Evolutionary conservation across 306 rosid genomes (phyloP).

Genomic region (Clitoria ternatea): DNA sequence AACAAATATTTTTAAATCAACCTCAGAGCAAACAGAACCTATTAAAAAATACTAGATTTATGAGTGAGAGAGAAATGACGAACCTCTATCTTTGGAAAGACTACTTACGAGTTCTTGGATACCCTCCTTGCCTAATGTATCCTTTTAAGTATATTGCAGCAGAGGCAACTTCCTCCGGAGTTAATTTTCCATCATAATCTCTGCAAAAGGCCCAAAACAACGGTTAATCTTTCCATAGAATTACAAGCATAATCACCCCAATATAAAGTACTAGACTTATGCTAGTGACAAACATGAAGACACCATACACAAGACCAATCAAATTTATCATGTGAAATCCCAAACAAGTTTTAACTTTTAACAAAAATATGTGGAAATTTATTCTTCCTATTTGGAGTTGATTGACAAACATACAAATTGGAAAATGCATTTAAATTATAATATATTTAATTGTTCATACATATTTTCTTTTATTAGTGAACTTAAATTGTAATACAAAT

Average conservation of each 20-base stretch:
- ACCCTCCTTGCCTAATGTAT: conserved; percentile 91
- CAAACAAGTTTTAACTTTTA: background rate
- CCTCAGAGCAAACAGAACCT: background rate
- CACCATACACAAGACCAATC: background rate
- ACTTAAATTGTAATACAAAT: background rate
- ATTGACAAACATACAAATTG: background rate
- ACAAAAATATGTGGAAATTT: background rate
- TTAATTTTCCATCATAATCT: conserved; percentile 94
- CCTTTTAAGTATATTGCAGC: conserved; percentile 89
- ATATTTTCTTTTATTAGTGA: background rate
- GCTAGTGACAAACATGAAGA: background rate
- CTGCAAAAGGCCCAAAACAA: conserved; percentile 37
- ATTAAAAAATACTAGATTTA: conserved; percentile 4
- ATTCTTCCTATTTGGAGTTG: conserved; percentile 14
- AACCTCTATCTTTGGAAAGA: conserved; percentile 90
- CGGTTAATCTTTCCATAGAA: background rate
- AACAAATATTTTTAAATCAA: background rate
- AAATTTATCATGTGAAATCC: conserved; percentile 14
- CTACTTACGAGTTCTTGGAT: conserved; percentile 83
- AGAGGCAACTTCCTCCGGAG: conserved; percentile 94
- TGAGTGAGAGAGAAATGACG: background rate
- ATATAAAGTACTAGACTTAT: background rate
- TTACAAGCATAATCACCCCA: background rate
- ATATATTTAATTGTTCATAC: too few relatives aligned
- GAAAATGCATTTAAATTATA: background rate